phyloP scores from a whole-genome alignment of 2,329 filamentous ascomycete species.

The Fusarium tjaetaba region DNA sequence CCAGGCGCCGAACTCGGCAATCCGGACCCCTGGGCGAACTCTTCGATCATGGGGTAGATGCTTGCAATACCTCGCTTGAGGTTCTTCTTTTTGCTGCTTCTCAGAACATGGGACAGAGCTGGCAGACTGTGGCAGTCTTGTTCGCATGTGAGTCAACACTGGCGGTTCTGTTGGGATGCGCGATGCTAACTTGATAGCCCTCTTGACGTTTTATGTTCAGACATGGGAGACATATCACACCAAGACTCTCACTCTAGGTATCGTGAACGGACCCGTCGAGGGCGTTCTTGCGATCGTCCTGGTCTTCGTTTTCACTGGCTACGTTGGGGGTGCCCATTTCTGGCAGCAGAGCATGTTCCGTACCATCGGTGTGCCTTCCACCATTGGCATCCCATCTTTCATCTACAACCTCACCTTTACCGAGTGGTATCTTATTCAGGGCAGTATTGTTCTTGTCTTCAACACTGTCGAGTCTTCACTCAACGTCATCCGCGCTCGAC shows the following conservation, averaged over 20 bases:
- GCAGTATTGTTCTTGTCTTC: constrained; percentile 80
- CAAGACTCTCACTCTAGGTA: constrained; percentile 89
- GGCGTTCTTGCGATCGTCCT: constrained; percentile 85
- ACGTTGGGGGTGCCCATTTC: constrained; percentile 87
- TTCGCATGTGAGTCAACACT: constrained; percentile 74
- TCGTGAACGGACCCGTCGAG: constrained; percentile 95
- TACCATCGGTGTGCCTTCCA: constrained; percentile 74
- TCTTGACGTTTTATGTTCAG: constrained; percentile 97
- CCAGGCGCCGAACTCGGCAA: constrained; percentile 84
- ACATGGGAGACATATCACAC: constrained; percentile 99
- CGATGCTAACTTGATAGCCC: constrained; percentile 60
- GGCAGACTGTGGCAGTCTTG: constrained; percentile 84
- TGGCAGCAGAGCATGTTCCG: constrained; percentile 87
- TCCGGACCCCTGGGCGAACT: constrained; percentile 94
- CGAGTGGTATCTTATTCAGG: constrained; percentile 92
- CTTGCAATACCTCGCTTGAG: constrained; percentile 94
- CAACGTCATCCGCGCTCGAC: constrained; percentile 86
- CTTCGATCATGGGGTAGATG: constrained; percentile 97
- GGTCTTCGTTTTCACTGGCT: constrained; percentile 85
- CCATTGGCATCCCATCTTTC: constrained; percentile 70
- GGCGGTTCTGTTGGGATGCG: background rate
- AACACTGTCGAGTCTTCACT: constrained; percentile 83
- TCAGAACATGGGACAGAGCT: constrained; percentile 92
- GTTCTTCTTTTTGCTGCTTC: constrained; percentile 90
- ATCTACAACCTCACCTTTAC: constrained; percentile 87